Evolutionary conservation across 306 rosid genomes (phyloP).

Genomic region (Morella rubra): DNA sequence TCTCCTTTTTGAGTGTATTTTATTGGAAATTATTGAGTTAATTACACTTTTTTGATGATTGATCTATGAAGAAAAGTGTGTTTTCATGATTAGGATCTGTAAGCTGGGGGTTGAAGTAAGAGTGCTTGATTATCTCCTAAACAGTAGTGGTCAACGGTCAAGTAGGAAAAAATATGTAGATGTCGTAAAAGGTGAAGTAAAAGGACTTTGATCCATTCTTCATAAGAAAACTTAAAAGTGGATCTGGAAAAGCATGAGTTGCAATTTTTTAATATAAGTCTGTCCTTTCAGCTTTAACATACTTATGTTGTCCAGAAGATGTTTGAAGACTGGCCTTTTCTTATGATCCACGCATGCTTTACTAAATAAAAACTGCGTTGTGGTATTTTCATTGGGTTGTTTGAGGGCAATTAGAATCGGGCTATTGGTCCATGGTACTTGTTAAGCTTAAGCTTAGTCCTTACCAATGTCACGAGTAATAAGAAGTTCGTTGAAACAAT

Average conservation of each 20-base stretch:
- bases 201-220: slow-evolving; percentile 27
- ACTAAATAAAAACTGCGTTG: background rate
- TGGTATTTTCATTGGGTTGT: slow-evolving; percentile 12
- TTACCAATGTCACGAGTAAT: slow-evolving; percentile 8
- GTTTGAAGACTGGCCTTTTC: slow-evolving; percentile 7
- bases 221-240: slow-evolving; percentile 21
- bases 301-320: slow-evolving; percentile 5
- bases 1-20: slow-evolving; percentile 8
- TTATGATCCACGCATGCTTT: slow-evolving; percentile 1
- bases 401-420: slow-evolving; percentile 4
- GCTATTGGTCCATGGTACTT: slow-evolving; percentile 8
- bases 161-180: slow-evolving; percentile 25
- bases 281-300: slow-evolving; percentile 11
- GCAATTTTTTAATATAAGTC: slow-evolving; percentile 12
- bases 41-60: slow-evolving; percentile 37
- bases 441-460: background rate
- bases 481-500: background rate
- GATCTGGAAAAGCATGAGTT: slow-evolving; percentile 28
- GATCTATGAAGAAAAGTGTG: slow-evolving; percentile 40
- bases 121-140: slow-evolving; percentile 29
- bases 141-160: slow-evolving; percentile 21
- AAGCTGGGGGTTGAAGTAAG: slow-evolving; percentile 24
- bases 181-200: background rate
- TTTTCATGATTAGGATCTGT: slow-evolving; percentile 40
- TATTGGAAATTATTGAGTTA: slow-evolving; percentile 4